Base-by-base conservation (phyloP, 129 eudicot genomes). In the Apium graveolens region DNA sequence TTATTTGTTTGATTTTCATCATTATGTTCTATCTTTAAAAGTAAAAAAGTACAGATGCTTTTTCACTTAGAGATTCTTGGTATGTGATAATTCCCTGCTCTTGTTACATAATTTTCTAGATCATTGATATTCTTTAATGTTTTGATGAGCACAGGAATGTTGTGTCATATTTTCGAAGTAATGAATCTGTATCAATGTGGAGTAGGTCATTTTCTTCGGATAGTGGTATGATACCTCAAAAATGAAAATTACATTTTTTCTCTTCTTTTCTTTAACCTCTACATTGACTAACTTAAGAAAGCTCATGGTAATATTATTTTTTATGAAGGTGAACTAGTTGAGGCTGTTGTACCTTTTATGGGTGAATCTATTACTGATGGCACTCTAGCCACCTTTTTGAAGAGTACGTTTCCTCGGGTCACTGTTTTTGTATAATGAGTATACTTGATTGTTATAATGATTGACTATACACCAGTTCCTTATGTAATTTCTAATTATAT, bases 351-450 rank as follows among this genome's bases (percentile, higher is more conserved):
- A 63, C 92, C 92, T 62, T 88, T 81, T 78, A 88, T 88, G 92
- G 92, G 92, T 14, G 92, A 88, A 78, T 88, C 92, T 66, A 84
- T 88, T 75, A 84, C 85, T 77, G 92, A 88, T 80, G 92, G 92
- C 76, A 88, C 92, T 78, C 75, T 88, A 46, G 92, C 92, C 32
- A 78, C 80, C 77, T 88, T 88, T 75, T 21, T 86, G 78, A 88
- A 84, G 76, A 87, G 92, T 88, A 86, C 7, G 90, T 80, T 63
- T 39, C 38, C 70, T 68, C 45, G 38, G n/a, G 49, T 83, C 55
- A 38, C 49, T 76, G 24, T n/a, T 77, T 17, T 14, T 86, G 49
- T 51, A 11, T 41, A 46, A 17, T 79, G 53, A 38, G 39, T 31
- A 73, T n/a, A 26, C 27, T 26, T 37, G 14, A 26, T 57, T 57